Evolutionary conservation across 495 filamentous ascomycete genomes (phyloP).

Genomic region (Bombardia bombarda): DNA sequence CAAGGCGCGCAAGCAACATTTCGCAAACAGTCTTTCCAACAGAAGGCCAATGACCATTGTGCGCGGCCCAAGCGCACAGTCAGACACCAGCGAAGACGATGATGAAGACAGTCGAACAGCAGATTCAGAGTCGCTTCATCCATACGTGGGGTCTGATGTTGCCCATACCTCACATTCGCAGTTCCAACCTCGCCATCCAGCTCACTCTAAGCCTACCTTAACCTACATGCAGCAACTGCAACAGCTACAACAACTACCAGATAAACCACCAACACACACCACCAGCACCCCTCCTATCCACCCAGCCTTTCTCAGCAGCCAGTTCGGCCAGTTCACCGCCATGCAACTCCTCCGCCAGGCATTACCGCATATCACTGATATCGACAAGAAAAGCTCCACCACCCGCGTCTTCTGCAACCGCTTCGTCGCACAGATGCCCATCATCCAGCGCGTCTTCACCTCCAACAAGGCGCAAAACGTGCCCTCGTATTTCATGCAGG

Average conservation of each 20-base stretch:
- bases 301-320: neutral
- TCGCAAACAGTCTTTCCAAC: too few species aligned
- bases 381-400: neutral
- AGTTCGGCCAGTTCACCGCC: conserved; percentile 6
- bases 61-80: too few species aligned
- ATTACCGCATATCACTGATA: conserved; percentile 1
- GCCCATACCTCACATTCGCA: neutral
- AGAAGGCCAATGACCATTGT: too few species aligned
- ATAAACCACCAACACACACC: neutral
- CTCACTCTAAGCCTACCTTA: too few species aligned
- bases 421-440: conserved; percentile 6
- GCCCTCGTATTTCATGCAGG: conserved; percentile 14
- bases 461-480: conserved; percentile 8
- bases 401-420: neutral
- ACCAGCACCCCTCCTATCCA: neutral
- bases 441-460: neutral
- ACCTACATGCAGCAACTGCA: too few species aligned
- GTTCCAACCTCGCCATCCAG: neutral
- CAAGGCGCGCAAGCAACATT: too few species aligned
- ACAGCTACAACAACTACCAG: neutral
- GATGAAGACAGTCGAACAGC: neutral
- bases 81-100: too few species aligned
- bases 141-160: too few species aligned
- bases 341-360: neutral
- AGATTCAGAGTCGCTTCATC: too few species aligned